These are phyloP conservation scores for Trichoderma sp. DNA, from an alignment of 2,329 filamentous ascomycete genomes.

Conservation along the genomic window DNA sequence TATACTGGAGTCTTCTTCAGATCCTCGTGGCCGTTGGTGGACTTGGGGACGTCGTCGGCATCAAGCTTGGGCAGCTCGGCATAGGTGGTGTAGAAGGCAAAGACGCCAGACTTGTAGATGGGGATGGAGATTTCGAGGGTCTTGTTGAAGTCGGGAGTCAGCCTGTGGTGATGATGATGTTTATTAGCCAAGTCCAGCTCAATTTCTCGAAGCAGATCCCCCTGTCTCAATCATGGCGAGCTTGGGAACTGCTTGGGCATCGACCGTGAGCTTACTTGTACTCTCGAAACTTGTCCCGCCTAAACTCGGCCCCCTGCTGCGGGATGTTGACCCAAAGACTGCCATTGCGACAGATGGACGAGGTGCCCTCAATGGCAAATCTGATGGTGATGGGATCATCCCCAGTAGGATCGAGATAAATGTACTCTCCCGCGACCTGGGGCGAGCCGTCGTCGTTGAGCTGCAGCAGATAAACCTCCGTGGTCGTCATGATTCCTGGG, in stretches of 20 bases:
- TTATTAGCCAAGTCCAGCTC: not conserved
- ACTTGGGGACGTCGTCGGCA: slow-evolving; percentile 27
- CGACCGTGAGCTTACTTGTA: slow-evolving; percentile 68
- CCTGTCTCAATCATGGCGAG: not conserved
- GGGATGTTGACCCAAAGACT: slow-evolving; percentile 98
- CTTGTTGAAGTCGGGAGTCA: slow-evolving; percentile 89
- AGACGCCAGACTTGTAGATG: slow-evolving; percentile 79
- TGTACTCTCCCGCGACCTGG: slow-evolving; percentile 82
- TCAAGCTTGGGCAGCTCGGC: slow-evolving; percentile 72
- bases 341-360: slow-evolving; percentile 90
- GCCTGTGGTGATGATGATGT: slow-evolving; percentile 45
- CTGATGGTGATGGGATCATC: slow-evolving; percentile 74
- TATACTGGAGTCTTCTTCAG: slow-evolving; percentile 69
- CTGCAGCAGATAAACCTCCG: slow-evolving; percentile 80
- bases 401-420: slow-evolving; percentile 78
- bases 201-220: not conserved
- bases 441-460: slow-evolving; percentile 92
- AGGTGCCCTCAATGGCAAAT: slow-evolving; percentile 90
- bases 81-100: slow-evolving; percentile 92
- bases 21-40: slow-evolving; percentile 40
- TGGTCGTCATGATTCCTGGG: slow-evolving; percentile 61
- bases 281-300: slow-evolving; percentile 75
- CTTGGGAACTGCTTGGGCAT: not conserved
- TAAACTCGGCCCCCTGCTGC: slow-evolving; percentile 69
- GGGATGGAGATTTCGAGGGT: slow-evolving; percentile 87